phyloP scores from a whole-genome alignment of 2,329 filamentous ascomycete genomes.

The Apiospora rasikravindrae region DNA sequence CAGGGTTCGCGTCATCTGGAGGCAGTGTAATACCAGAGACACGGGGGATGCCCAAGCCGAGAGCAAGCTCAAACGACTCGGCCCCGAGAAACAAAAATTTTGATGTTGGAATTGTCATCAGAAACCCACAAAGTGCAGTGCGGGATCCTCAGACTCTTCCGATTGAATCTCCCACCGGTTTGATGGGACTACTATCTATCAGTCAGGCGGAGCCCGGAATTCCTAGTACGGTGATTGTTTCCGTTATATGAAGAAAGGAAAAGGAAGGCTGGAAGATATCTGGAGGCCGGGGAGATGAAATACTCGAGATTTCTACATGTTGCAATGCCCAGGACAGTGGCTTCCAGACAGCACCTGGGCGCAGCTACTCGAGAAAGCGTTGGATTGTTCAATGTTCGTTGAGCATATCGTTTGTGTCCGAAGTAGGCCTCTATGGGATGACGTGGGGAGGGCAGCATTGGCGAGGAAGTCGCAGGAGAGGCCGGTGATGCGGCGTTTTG shows the following conservation, averaged over 20 bases:
- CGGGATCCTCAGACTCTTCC: neutral
- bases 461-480: slow-evolving; percentile 3
- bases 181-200: neutral
- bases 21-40: slow-evolving; percentile 5
- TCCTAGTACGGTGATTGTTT: neutral
- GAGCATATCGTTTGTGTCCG: neutral
- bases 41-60: slow-evolving; percentile 3
- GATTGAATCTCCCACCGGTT: neutral
- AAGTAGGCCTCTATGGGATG: neutral
- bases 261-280: neutral
- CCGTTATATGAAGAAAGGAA: neutral
- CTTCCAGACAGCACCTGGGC: neutral
- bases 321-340: neutral
- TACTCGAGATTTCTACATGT: neutral
- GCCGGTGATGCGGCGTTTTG: slow-evolving; percentile 2
- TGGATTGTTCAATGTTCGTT: neutral
- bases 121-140: neutral
- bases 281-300: slow-evolving; percentile 1
- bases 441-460: neutral
- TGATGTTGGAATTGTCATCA: neutral
- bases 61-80: neutral
- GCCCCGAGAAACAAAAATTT: neutral
- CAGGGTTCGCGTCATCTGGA: neutral
- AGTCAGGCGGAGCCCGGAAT: neutral
- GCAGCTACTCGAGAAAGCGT: neutral